phyloP scores from a whole-genome alignment of 306 rosid species.

The Rosa rugosa region DNA sequence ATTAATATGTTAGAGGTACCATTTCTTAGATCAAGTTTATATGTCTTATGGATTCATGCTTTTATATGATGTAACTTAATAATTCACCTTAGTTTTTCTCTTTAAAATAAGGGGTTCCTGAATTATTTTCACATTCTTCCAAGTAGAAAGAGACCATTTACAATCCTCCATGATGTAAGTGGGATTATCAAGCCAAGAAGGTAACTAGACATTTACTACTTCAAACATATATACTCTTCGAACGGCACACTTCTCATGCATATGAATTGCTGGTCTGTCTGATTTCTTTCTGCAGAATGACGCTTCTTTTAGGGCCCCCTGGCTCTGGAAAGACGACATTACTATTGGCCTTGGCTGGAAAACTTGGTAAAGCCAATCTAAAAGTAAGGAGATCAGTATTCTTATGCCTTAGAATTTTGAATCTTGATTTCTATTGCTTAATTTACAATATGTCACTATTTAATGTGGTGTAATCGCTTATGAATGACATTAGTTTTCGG shows the following conservation, averaged over 20 bases:
- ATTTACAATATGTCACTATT: background rate
- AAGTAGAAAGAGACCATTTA: slow-evolving; percentile 53
- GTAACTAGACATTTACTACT: slow-evolving; percentile 23
- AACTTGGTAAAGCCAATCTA: slow-evolving; percentile 52
- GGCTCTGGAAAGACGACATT: slow-evolving; percentile 69
- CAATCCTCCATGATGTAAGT: slow-evolving; percentile 60
- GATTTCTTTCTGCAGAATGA: slow-evolving; percentile 40
- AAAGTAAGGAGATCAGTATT: slow-evolving; percentile 38
- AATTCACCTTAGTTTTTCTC: slow-evolving; percentile 2
- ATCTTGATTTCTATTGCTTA: background rate
- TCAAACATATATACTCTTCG: background rate
- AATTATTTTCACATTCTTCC: slow-evolving; percentile 60
- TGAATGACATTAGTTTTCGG: slow-evolving; percentile 48
- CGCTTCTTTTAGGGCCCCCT: slow-evolving; percentile 45
- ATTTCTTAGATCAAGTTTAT: background rate
- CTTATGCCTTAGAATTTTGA: background rate
- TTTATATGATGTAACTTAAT: background rate
- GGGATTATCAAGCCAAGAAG: slow-evolving; percentile 82
- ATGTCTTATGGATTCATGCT: background rate
- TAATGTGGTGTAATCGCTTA: slow-evolving; percentile 16
- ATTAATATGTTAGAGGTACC: slow-evolving; percentile 58
- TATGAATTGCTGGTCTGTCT: background rate
- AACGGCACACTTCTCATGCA: slow-evolving; percentile 21
- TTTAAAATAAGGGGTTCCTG: slow-evolving; percentile 43
- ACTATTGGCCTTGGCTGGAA: slow-evolving; percentile 61